These are phyloP conservation scores for Scutellaria baicalensis DNA, from an alignment of 257 asterid species.

Conservation along the genomic window DNA sequence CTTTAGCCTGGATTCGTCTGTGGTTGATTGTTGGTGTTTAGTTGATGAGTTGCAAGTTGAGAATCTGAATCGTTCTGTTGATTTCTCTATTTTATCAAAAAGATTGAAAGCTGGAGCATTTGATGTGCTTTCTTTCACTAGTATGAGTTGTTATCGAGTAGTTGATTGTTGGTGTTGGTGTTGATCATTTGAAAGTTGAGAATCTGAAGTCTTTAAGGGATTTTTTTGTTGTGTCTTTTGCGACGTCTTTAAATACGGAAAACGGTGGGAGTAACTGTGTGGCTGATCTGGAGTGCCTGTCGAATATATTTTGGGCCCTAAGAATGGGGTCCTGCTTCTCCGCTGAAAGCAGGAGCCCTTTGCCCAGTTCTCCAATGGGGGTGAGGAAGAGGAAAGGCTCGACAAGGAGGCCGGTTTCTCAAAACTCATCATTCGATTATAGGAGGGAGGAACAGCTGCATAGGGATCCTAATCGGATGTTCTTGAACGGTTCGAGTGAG, in stretches of 20 bases:
- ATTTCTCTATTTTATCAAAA: not conserved
- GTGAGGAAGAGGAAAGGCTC: slow-evolving; percentile 34
- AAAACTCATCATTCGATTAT: slow-evolving; percentile 43
- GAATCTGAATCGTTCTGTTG: no score
- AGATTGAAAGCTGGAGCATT: slow-evolving; percentile 4
- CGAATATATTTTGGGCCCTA: slow-evolving; percentile 68
- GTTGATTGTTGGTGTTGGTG: slow-evolving; percentile 11
- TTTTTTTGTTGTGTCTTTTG: slow-evolving; percentile 11
- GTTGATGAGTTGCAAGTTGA: no score
- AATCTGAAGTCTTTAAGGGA: not conserved
- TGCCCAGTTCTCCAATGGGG: slow-evolving; percentile 42
- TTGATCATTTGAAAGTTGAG: slow-evolving; percentile 8
- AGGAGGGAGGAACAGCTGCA: slow-evolving; percentile 62
- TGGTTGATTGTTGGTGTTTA: slow-evolving; percentile 2
- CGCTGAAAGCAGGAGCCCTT: slow-evolving; percentile 68
- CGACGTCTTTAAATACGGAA: no score
- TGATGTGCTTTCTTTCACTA: not conserved
- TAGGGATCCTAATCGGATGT: slow-evolving; percentile 57
- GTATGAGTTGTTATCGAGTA: slow-evolving; percentile 4
- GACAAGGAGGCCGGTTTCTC: slow-evolving; percentile 33
- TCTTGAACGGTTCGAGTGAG: slow-evolving; percentile 74
- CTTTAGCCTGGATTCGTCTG: not conserved
- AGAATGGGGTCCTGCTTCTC: slow-evolving; percentile 96
- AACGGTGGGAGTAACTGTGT: slow-evolving; percentile 17
- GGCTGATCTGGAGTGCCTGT: slow-evolving; percentile 73